A percentile compares a stretch with the other conserved stretches of the same genome.
phyloP scores from a whole-genome alignment of 2,329 filamentous ascomycete genomes.

The Chrysoporthe deuterocubensis region DNA sequence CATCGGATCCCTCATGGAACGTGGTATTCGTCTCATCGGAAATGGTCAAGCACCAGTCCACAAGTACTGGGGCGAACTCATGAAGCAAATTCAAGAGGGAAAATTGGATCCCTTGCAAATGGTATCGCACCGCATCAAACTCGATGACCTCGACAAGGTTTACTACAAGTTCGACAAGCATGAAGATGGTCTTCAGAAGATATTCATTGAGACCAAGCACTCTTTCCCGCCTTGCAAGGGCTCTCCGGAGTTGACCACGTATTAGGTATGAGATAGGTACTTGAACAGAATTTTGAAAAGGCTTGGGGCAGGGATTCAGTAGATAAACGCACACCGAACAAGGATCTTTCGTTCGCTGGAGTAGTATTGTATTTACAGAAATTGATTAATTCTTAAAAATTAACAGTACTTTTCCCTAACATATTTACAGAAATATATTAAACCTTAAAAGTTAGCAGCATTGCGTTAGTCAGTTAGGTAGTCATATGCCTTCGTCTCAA shows the following conservation, averaged over 20 bases:
- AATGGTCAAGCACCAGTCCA: slow-evolving; percentile 75
- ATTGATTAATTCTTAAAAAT: neutral
- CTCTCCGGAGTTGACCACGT: slow-evolving; percentile 49
- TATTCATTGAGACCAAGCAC: slow-evolving; percentile 67
- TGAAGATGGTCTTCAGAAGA: slow-evolving; percentile 79
- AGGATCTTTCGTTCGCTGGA: neutral
- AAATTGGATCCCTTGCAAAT: slow-evolving; percentile 78
- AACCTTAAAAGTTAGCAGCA: neutral
- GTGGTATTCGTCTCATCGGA: slow-evolving; percentile 77
- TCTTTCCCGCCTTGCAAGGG: slow-evolving; percentile 51
- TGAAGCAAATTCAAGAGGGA: slow-evolving; percentile 67
- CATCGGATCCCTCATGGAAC: slow-evolving; percentile 83
- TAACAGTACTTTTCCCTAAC: no score
- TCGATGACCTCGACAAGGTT: slow-evolving; percentile 73
- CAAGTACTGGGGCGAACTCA: slow-evolving; percentile 80
- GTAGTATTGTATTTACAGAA: neutral
- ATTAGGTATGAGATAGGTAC: slow-evolving; percentile 28
- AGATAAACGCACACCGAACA: neutral
- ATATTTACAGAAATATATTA: neutral
- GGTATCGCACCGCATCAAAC: slow-evolving; percentile 75
- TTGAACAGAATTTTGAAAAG: neutral
- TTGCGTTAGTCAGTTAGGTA: no score
- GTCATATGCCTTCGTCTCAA: neutral
- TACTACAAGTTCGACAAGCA: slow-evolving; percentile 65
- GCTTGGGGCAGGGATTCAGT: no score